phyloP scores from a whole-genome alignment of 768 basidiomycete genomes.

The Mycena chlorophos region DNA sequence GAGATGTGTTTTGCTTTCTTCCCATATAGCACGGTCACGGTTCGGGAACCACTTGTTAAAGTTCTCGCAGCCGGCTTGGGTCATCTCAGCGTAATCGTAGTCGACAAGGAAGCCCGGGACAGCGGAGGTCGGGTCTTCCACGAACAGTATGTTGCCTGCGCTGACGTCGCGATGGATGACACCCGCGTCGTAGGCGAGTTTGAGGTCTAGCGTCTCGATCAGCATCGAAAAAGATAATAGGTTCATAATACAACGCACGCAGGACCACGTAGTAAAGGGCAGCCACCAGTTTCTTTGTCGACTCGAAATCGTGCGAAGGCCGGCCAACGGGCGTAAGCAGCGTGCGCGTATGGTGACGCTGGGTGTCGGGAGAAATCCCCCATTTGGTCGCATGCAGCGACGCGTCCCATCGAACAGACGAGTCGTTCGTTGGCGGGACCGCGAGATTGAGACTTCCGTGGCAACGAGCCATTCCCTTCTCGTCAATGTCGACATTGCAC shows the following conservation, averaged over 20 bases:
- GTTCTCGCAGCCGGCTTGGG: not conserved
- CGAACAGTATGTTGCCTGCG: conserved; percentile 9
- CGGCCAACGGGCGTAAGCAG: conserved; percentile 7
- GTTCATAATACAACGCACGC: not conserved
- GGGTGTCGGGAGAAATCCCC: not conserved
- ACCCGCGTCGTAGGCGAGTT: conserved; percentile 5
- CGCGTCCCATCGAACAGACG: too few species aligned
- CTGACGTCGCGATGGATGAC: conserved; percentile 9
- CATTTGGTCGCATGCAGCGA: not conserved
- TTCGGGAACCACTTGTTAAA: not conserved
- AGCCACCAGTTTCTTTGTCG: not conserved
- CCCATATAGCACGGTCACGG: too few species aligned
- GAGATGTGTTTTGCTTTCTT: not conserved
- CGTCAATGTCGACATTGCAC: not conserved
- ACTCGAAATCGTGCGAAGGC: not conserved
- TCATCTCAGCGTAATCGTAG: conserved; percentile 11
- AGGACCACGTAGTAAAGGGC: not conserved
- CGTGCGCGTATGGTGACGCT: conserved; percentile 6
- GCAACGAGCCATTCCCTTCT: conserved; percentile 1
- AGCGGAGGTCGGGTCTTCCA: not conserved
- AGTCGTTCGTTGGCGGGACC: not conserved
- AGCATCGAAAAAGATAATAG: not conserved
- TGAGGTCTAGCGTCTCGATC: not conserved
- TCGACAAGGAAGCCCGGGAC: conserved; percentile 4
- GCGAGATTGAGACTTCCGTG: conserved; percentile 6